Evolutionary conservation across 1,284 basidiomycete genomes (phyloP), one percentile per base, ranked within the genome.

Genomic region (Porodaedalea pini): DNA sequence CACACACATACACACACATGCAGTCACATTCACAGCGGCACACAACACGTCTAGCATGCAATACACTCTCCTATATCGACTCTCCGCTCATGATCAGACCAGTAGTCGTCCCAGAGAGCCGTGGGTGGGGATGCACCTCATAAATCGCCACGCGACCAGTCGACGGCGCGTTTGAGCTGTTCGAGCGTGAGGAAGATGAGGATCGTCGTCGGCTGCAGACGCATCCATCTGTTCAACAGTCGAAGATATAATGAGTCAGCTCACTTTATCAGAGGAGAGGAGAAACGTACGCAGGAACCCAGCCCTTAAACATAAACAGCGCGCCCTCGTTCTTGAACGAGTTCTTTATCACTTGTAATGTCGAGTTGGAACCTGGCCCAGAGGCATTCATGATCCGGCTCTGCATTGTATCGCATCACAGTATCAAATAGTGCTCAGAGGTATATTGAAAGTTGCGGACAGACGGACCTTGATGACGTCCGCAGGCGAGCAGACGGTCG

Each of bases 241-340:
- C n/a, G 17, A 36, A n/a, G 32, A 47, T 37, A 6, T 19, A 41
- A 27, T 36, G 25, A 23, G 50, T 36, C 32, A 13, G 29, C 4
- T 32, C 43, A 47, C 23, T 27, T 32, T 39, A 4, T 7, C 11
- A 32, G n/a, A 45, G 19, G 52, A 25, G 37, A 13, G 50, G n/a
- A 50, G 8, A 15, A 13, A 60, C 58, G 43, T 53, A 60, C 19
- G 89, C 88, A 0, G 89, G 89, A 8, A 91, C 72, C 92, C 91
- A 91, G 63, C 93, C 89, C 69, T 92, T 92, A 78, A 96, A 94
- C 84, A 95, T 90, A 79, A 94, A 95, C 79, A 87, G 85, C 3
- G 89, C 69, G 4, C 93, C 94, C 69, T 96, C 93, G 61, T 76
- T 86, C 60, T 80, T 78, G 63, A 95, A 78, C 48, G 90, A 90